Base-by-base conservation (phyloP, 768 basidiomycete species). In the Kwoniella europaea region DNA sequence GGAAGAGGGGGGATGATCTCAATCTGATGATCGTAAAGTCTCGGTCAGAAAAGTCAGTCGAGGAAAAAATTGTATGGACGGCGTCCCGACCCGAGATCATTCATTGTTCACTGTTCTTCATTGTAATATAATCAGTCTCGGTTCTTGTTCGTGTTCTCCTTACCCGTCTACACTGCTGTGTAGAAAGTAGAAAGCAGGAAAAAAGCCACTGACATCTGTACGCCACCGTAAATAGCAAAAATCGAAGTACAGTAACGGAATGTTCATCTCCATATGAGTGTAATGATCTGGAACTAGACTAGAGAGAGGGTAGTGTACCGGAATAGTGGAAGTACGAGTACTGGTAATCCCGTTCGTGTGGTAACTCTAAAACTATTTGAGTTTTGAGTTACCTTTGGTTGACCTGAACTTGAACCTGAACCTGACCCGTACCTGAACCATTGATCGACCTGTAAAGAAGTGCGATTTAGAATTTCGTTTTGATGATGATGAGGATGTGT, bases 201-300 rank as follows among this genome's bases (percentile, higher is more conserved):
- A n/a, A 27, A 58, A 24, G 57, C 57, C 57, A 58, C 57, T 58
- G 57, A 58, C 57, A 58, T 27, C 20, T 58, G 13, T 20, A 35
- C 27, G 15, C 27, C 15, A 55, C 24, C 54, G 24, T 15, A 50
- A 15, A 50, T 50, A 50, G 46, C 12, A 50, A 50, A 6, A 50
- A 18, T 1, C 6, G 46, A 50, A 13, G 6, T 27, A 27, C 27
- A 27, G 27, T 15, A 50, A 50, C 46, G 46, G 46, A 50, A 50
- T 50, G 46, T 50, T 16, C 44, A 46, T 12, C 12, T 46, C 16
- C 44, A 46, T 46, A 10, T 10, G 12, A 12, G 12, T 46, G 44
- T 46, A 27, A 35, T 18, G 46, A 50, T 50, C 46, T 50, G 46
- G 46, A 50, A 50, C 12, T 6, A 35, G 35, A 50, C 18, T 50